Conservation (phyloP, 257 asterid species). For the Lithospermum erythrorhizon region DNA sequence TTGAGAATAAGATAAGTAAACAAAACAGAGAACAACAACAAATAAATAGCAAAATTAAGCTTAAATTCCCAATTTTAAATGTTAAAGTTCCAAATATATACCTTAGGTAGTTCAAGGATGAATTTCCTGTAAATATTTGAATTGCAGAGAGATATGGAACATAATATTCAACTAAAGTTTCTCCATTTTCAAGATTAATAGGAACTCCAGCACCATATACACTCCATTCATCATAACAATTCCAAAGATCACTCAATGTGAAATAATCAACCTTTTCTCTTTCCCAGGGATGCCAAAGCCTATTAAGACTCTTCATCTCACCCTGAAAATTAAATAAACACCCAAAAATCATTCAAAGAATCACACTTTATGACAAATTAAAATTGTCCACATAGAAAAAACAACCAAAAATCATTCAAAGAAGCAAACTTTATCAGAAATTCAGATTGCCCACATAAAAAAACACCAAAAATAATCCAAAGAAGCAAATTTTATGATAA, state of each 20-base stretch:
- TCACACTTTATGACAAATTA: no score
- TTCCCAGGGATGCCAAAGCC: constrained; percentile 93
- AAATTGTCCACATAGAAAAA: no score
- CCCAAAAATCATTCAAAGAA: no score
- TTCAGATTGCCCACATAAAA: no score
- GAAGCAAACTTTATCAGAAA: no score
- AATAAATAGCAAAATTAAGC: no score
- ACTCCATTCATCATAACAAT: constrained; percentile 81
- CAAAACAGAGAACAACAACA: not conserved
- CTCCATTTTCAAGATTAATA: constrained; percentile 53
- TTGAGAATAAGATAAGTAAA: not conserved
- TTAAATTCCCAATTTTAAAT: not conserved
- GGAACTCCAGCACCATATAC: constrained; percentile 95
- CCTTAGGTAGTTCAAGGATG: constrained; percentile 64
- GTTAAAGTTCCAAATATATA: constrained; percentile 12
- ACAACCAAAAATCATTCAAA: no score
- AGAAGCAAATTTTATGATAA: no score
- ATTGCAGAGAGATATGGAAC: constrained; percentile 95
- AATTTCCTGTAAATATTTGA: constrained; percentile 80
- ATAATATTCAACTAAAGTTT: constrained; percentile 63
- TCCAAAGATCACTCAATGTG: constrained; percentile 84
- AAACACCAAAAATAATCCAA: no score
- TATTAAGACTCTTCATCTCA: constrained; percentile 75
- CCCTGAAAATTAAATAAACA: constrained; percentile 23
- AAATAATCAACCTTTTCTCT: constrained; percentile 79